Conservation (phyloP, 2,329 filamentous ascomycete species). For the Pseudogymnoascus sp. region DNA sequence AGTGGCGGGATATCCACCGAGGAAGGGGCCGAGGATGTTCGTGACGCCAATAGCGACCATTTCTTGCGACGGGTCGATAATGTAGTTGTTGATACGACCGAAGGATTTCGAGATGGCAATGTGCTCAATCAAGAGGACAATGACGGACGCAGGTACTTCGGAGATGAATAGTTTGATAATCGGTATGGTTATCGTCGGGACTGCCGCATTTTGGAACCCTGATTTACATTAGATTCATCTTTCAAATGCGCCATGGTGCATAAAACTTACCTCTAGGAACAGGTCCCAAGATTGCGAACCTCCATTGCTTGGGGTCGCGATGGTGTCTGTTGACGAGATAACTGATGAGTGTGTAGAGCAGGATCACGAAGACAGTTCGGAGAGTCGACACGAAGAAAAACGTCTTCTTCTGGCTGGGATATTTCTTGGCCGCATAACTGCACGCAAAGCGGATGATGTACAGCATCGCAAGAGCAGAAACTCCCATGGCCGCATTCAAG, state of each 20-base stretch:
- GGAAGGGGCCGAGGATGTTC: slow-evolving; percentile 83
- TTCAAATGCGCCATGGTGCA: neutral
- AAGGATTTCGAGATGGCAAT: slow-evolving; percentile 98
- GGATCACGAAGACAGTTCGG: slow-evolving; percentile 81
- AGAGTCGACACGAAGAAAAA: slow-evolving; percentile 91
- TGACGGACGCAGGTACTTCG: slow-evolving; percentile 76
- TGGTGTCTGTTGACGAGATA: slow-evolving; percentile 71
- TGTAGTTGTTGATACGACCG: slow-evolving; percentile 91
- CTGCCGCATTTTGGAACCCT: slow-evolving; percentile 73
- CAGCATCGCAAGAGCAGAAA: slow-evolving; percentile 71
- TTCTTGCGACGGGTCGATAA: slow-evolving; percentile 91
- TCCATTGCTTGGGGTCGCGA: slow-evolving; percentile 42
- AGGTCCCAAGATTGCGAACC: slow-evolving; percentile 49
- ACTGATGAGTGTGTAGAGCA: slow-evolving; percentile 86
- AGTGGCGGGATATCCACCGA: slow-evolving; percentile 86
- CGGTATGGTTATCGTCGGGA: slow-evolving; percentile 57
- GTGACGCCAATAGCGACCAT: slow-evolving; percentile 88
- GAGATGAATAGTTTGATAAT: slow-evolving; percentile 62
- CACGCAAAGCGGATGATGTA: slow-evolving; percentile 66
- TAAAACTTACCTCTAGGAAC: slow-evolving; percentile 61
- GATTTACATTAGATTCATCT: neutral
- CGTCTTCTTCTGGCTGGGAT: slow-evolving; percentile 59
- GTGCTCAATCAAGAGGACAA: slow-evolving; percentile 93
- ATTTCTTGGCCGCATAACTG: slow-evolving; percentile 57
- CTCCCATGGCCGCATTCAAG: slow-evolving; percentile 78